A percentile compares a stretch with the other conserved stretches of the same genome.
These are phyloP conservation scores for Pythium vanterpoolii DNA, from an alignment of 352 stramenopile species.

Conservation along the genomic window DNA sequence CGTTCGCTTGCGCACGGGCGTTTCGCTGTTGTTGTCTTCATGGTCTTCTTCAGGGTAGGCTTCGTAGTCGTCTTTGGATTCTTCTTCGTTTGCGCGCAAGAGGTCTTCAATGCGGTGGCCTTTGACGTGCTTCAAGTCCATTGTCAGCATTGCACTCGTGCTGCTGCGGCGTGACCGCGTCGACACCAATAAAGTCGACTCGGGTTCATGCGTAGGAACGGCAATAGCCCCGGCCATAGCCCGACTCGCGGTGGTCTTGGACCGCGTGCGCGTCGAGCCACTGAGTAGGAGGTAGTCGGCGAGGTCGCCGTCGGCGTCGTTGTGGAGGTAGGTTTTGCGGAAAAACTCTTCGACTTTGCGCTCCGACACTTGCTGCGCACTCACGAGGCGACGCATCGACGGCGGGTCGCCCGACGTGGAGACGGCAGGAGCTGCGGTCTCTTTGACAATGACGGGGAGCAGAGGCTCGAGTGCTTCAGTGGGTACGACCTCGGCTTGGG, in stretches of 20 bases:
- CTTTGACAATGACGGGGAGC: not conserved
- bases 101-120: slow-evolving; percentile 19
- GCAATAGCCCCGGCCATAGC: not conserved
- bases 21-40: not conserved
- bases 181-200: not conserved
- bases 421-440: not conserved
- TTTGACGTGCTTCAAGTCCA: slow-evolving; percentile 16
- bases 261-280: slow-evolving; percentile 1
- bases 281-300: slow-evolving; percentile 17
- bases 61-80: slow-evolving; percentile 14
- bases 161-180: slow-evolving; percentile 11
- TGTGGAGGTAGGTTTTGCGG: slow-evolving; percentile 27
- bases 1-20: slow-evolving; percentile 4
- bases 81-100: slow-evolving; percentile 21
- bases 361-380: slow-evolving; percentile 36
- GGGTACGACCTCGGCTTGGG: not conserved
- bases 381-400: slow-evolving; percentile 31
- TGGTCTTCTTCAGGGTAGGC: not conserved
- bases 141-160: slow-evolving; percentile 13
- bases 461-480: not conserved
- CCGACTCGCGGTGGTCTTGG: slow-evolving; percentile 11
- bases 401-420: slow-evolving; percentile 23
- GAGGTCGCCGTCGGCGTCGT: slow-evolving; percentile 25
- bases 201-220: not conserved
- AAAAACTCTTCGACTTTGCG: slow-evolving; percentile 53